Evolutionary conservation across 2,329 filamentous ascomycete genomes (phyloP).

Genomic region (Diplocarpon mali): DNA sequence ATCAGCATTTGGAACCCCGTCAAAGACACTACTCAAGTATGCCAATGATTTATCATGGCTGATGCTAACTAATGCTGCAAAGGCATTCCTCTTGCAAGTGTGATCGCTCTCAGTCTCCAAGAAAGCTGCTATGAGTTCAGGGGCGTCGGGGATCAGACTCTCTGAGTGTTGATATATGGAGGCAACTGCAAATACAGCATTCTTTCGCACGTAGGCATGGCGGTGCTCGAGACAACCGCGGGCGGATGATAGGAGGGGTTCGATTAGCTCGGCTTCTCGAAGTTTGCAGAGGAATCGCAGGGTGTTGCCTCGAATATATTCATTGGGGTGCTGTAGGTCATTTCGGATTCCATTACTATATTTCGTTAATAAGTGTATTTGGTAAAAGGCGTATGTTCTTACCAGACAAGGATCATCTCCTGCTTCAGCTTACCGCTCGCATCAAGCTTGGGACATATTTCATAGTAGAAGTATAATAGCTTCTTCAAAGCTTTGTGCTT

Average conservation of each 20-base stretch:
- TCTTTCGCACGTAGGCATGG: constrained; percentile 96
- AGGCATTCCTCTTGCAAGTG: constrained; percentile 96
- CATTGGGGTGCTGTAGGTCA: constrained; percentile 93
- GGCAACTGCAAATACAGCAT: constrained; percentile 87
- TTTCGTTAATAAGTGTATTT: constrained; percentile 2
- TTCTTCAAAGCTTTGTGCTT: constrained; percentile 97
- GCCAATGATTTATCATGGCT: constrained; percentile 86
- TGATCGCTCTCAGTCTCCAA: constrained; percentile 83
- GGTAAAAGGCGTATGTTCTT: constrained; percentile 17
- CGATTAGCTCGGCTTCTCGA: constrained; percentile 87
- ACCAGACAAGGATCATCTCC: constrained; percentile 99
- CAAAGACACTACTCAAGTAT: constrained; percentile 82
- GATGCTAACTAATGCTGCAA: constrained; percentile 81
- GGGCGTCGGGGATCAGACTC: constrained; percentile 84
- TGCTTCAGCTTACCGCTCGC: constrained; percentile 90
- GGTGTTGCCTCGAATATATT: constrained; percentile 98
- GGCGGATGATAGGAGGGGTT: constrained; percentile 86
- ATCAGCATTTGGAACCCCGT: constrained; percentile 87
- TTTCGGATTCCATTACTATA: constrained; percentile 92
- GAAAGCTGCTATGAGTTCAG: constrained; percentile 84
- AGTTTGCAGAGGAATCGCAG: constrained; percentile 95
- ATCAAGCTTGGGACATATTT: constrained; percentile 96
- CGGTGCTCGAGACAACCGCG: constrained; percentile 89
- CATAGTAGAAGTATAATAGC: constrained; percentile 97
- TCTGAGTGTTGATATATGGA: constrained; percentile 89